Conservation (phyloP, 345 rosid genomes). For the Eucalyptus urophylla region DNA sequence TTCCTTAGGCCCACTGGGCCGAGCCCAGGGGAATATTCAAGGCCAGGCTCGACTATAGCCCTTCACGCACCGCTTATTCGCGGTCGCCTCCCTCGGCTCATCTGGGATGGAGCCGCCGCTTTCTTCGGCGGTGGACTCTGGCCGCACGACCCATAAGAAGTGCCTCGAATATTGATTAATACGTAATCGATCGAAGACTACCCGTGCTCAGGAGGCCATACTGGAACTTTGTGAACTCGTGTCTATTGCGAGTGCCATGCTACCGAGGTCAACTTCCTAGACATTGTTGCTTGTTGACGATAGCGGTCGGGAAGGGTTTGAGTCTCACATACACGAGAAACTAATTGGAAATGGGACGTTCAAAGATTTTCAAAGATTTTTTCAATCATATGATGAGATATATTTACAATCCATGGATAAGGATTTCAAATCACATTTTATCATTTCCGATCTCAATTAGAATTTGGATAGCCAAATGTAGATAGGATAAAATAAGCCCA, state of each 20-base stretch:
- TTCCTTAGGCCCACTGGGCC: not conserved
- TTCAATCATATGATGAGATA: not conserved
- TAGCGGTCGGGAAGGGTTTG: not conserved
- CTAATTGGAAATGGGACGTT: not conserved
- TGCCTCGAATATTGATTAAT: too few species aligned
- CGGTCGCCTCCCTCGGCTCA: too few species aligned
- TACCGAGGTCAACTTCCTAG: too few species aligned
- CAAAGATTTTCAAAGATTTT: too few species aligned
- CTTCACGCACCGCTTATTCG: not conserved
- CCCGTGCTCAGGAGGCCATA: not conserved
- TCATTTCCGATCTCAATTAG: not conserved
- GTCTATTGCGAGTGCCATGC: not conserved
- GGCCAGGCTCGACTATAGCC: not conserved
- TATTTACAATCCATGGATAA: too few species aligned
- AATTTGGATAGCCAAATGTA: not conserved
- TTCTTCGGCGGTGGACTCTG: too few species aligned
- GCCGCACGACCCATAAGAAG: too few species aligned
- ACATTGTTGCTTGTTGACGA: not conserved
- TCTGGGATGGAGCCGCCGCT: too few species aligned
- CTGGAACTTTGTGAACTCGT: not conserved
- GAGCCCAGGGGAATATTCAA: not conserved
- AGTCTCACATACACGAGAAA: not conserved
- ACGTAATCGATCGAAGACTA: too few species aligned
- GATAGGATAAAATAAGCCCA: not conserved
- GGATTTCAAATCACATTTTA: not conserved